Conservation (phyloP, 345 rosid species). For the Cardamine resedifolia region DNA sequence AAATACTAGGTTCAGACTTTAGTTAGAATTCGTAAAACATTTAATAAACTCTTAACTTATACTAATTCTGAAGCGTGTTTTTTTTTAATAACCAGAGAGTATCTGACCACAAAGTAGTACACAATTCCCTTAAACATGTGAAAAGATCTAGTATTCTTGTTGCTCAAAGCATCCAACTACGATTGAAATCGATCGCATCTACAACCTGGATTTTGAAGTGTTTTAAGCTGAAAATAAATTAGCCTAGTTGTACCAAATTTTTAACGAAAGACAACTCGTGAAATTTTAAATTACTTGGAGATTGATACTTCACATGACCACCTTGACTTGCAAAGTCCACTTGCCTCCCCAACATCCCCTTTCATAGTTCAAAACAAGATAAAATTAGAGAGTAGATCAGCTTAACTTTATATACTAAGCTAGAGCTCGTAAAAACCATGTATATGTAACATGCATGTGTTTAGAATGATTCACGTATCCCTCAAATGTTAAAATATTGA, state of each 20-base stretch:
- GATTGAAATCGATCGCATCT: background rate
- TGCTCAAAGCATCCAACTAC: background rate
- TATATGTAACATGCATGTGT: slow-evolving; percentile 1
- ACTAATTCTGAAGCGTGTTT: background rate
- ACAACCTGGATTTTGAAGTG: background rate
- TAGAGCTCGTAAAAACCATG: background rate
- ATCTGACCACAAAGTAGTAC: background rate
- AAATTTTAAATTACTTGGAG: slow-evolving; percentile 43
- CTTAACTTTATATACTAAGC: background rate
- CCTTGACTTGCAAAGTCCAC: slow-evolving; percentile 44
- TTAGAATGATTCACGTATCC: slow-evolving; percentile 13
- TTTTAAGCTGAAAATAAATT: background rate
- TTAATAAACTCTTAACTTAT: background rate
- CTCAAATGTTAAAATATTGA: background rate
- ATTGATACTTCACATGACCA: slow-evolving; percentile 45
- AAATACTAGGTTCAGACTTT: background rate
- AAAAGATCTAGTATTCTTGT: background rate
- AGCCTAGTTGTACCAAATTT: slow-evolving; percentile 24
- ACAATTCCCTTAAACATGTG: background rate
- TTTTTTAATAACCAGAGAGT: background rate
- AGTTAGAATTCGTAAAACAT: background rate
- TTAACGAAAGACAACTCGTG: background rate
- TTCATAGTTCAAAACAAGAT: slow-evolving; percentile 14
- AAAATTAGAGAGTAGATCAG: background rate
- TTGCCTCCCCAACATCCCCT: slow-evolving; percentile 41